phyloP scores from a whole-genome alignment of 306 rosid species.

The Citrullus amarus region DNA sequence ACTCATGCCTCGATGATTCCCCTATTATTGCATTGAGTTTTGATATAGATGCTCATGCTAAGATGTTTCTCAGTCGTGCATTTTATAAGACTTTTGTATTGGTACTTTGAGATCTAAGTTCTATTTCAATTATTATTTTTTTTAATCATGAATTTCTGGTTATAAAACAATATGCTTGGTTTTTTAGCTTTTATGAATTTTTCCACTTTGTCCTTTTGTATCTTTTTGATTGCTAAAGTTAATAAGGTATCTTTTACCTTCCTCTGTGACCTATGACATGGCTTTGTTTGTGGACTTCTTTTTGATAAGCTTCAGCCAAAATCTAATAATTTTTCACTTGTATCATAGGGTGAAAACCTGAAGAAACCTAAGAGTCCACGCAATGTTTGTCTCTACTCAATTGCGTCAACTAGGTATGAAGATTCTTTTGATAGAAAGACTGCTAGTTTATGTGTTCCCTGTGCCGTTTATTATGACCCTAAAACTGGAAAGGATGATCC shows the following conservation, averaged over 20 bases:
- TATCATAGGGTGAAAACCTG: slow-evolving; percentile 5
- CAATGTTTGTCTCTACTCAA: slow-evolving; percentile 86
- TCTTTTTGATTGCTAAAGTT: background rate
- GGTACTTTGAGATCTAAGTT: background rate
- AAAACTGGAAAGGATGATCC: slow-evolving; percentile 92
- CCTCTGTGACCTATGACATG: background rate
- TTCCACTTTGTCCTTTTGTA: background rate
- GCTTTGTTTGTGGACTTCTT: background rate
- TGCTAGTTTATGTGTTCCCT: slow-evolving; percentile 90
- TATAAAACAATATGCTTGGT: background rate
- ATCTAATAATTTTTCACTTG: background rate
- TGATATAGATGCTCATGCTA: background rate
- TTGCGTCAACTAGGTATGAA: slow-evolving; percentile 93
- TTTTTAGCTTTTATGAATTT: background rate
- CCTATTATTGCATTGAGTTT: background rate
- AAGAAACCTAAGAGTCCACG: slow-evolving; percentile 66
- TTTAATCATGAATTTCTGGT: background rate
- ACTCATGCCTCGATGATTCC: background rate
- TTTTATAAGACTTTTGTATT: too few relatives aligned
- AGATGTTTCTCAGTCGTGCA: background rate
- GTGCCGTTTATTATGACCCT: slow-evolving; percentile 87
- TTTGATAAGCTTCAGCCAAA: background rate
- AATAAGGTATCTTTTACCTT: background rate
- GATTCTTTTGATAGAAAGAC: slow-evolving; percentile 81
- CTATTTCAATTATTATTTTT: too few relatives aligned